phyloP scores from a whole-genome alignment of 148 eudicot species.

The Silene conica region DNA sequence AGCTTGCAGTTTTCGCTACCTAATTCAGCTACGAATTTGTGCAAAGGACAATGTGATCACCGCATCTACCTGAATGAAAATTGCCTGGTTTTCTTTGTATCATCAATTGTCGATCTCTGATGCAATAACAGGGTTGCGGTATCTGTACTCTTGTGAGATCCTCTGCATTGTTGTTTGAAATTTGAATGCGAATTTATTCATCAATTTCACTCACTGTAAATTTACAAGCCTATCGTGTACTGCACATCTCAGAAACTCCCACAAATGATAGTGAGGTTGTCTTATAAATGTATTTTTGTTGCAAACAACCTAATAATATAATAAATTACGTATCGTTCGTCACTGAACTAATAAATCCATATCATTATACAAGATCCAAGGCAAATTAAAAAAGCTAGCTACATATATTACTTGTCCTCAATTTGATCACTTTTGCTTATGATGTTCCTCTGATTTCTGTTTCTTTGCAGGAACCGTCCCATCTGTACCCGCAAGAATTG shows the following conservation, averaged over 20 bases:
- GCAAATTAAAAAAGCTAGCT: background rate
- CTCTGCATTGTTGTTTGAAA: no score
- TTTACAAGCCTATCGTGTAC: no score
- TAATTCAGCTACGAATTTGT: background rate
- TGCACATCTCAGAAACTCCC: no score
- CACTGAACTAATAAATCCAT: background rate
- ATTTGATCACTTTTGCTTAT: conserved; percentile 2
- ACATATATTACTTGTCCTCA: background rate
- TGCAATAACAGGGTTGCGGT: no score
- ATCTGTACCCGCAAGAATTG: conserved; percentile 32
- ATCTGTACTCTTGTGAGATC: no score
- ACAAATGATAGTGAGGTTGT: no score
- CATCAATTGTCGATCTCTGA: no score
- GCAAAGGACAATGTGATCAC: conserved; percentile 48
- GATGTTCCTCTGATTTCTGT: conserved; percentile 15
- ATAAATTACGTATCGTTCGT: background rate
- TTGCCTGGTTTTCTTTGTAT: no score
- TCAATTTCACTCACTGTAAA: no score
- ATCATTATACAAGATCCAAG: background rate
- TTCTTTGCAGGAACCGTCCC: conserved; percentile 21
- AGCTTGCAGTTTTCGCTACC: no score
- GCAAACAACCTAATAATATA: background rate
- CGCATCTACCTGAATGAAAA: background rate
- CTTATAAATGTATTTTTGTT: background rate
- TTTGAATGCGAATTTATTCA: no score